Evolutionary conservation across 306 rosid genomes (phyloP).

Genomic region (Pachyrhizus erosus): DNA sequence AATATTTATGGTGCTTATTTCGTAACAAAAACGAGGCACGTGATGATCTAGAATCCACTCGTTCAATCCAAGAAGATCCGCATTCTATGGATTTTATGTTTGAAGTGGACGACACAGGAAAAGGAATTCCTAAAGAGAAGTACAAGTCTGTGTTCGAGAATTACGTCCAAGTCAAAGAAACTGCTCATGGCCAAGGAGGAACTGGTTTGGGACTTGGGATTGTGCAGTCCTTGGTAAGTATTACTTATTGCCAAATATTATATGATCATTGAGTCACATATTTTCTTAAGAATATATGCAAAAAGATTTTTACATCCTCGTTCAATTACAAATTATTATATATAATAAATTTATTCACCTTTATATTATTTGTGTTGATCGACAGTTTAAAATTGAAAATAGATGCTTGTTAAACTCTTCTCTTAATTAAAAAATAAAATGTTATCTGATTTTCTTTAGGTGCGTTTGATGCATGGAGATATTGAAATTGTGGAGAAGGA

Average conservation of each 20-base stretch:
- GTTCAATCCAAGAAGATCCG: constrained; percentile 43
- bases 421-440: neutral
- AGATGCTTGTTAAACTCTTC: neutral
- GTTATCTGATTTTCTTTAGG: constrained; percentile 48
- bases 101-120: constrained; percentile 91
- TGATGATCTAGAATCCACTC: constrained; percentile 43
- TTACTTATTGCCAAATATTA: neutral
- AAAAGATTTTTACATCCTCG: too few species aligned
- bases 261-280: neutral
- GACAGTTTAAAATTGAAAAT: neutral
- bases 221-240: constrained; percentile 77
- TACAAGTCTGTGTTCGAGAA: constrained; percentile 67
- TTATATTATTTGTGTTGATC: neutral
- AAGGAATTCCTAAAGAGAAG: constrained; percentile 86
- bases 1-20: constrained; percentile 46
- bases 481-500: constrained; percentile 76
- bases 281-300: neutral
- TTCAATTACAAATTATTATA: neutral
- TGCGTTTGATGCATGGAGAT: constrained; percentile 85
- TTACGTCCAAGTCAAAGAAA: constrained; percentile 80
- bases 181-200: constrained; percentile 64
- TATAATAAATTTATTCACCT: neutral
- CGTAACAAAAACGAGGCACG: constrained; percentile 38
- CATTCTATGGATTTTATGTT: constrained; percentile 63
- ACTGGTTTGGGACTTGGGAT: constrained; percentile 97